A percentile compares a stretch with the other conserved stretches of the same genome.
These are phyloP conservation scores for Agarophyton chilense DNA, from an alignment of 23 red algal genomes.

Conservation along the genomic window DNA sequence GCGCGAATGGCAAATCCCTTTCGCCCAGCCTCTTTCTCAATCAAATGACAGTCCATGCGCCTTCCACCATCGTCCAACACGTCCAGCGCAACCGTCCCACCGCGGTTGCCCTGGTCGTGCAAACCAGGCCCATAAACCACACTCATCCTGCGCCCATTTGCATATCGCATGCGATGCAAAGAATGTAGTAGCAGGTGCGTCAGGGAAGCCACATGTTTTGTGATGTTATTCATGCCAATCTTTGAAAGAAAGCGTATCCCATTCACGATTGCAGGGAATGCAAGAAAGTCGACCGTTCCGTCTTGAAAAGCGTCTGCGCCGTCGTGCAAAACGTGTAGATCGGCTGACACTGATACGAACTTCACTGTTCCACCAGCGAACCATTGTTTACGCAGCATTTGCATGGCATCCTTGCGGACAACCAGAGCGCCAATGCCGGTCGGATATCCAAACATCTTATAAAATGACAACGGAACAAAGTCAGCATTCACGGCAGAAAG, in stretches of 20 bases:
- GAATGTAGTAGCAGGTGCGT: conserved; percentile 22
- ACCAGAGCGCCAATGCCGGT: conserved; percentile 77
- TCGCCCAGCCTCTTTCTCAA: conserved; percentile 39
- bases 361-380: conserved; percentile 66
- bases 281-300: conserved; percentile 57
- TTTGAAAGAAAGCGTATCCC: conserved; percentile 28
- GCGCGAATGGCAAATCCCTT: conserved; percentile 33
- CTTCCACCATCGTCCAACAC: conserved; percentile 5
- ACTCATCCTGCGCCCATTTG: conserved; percentile 14
- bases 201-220: neutral
- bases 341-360: conserved; percentile 31
- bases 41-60: conserved; percentile 18
- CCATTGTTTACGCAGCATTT: conserved; percentile 27
- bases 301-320: conserved; percentile 49
- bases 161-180: conserved; percentile 6
- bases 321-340: conserved; percentile 28
- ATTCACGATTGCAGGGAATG: conserved; percentile 41
- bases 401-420: conserved; percentile 38
- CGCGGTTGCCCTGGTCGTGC: neutral
- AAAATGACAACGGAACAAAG: conserved; percentile 67
- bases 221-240: conserved; percentile 51
- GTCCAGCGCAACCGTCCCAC: conserved; percentile 48
- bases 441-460: conserved; percentile 82
- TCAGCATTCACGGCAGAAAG: conserved; percentile 34
- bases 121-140: conserved; percentile 25